Evolutionary conservation across 2,329 filamentous ascomycete genomes (phyloP), one percentile per base, ranked within the genome.

Genomic region (Colletotrichum sp.): DNA sequence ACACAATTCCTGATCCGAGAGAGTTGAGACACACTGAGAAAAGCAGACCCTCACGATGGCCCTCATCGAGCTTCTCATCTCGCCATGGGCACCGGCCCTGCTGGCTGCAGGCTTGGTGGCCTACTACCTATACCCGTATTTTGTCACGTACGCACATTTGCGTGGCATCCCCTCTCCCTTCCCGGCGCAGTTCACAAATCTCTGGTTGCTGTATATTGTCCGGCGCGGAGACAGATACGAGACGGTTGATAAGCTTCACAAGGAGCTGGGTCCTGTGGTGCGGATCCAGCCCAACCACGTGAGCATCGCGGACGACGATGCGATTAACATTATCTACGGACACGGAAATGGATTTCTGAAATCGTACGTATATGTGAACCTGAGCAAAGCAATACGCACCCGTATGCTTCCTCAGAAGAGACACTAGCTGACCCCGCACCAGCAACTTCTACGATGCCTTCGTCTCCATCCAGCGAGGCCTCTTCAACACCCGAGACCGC

Each of bases 381-480:
- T 12, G 18, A 16, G 3, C 16, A 16, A 16, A 26, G 26, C 58
- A 36, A 9, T 1, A 3, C 7, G 7, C 12, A 12, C 1, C 12
- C 7, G 30, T 3, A n/a, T 30, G 16, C 13, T 14, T 21, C 13
- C n/a, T 62, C 1, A 1, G 7, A 12, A 18, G 34, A 43, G 10
- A 13, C 6, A 16, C 2, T 26, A 10, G 16, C 76, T 77, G 48
- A 69, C 52, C 28, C 13, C 3, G 5, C 63, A 24, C 12, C 74
- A 95, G 94, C 56, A 93, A 96, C 4, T 98, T 96, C 85, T 98
- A 98, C 80, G 95, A 98, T 80, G 94, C 95, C 65, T 98, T 98
- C 80, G 95, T 98, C 70, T 96, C 94, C 14, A 97, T 98, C 81
- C 91, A 90, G 66, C 91, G 95, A 14, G 95, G 95, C 24, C 89